Percentiles rank a stretch among this genome's conserved stretches.
phyloP scores from a whole-genome alignment of 2,329 filamentous ascomycete genomes.

The Ascomycota sp. region DNA sequence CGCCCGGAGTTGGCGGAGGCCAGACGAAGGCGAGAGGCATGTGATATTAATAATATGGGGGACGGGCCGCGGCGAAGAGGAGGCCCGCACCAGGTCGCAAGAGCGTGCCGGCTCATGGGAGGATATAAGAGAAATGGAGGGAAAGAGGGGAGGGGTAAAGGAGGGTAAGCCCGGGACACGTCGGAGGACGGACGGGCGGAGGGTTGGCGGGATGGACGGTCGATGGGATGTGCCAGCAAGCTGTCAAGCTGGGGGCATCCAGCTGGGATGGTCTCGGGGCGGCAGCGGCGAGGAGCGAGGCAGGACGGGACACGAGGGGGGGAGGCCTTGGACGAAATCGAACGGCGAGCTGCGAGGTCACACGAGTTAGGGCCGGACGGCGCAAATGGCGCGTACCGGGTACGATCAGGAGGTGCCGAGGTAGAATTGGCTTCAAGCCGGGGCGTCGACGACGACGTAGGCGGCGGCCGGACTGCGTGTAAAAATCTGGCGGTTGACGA shows the following conservation, averaged over 20 bases:
- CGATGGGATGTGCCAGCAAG: background rate
- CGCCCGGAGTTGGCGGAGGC: constrained; percentile 1
- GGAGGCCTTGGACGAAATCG: background rate
- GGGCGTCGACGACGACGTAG: constrained; percentile 1
- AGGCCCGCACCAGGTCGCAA: constrained; percentile 4
- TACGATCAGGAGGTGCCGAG: background rate
- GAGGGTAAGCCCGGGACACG: constrained; percentile 1
- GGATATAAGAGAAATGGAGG: constrained; percentile 1
- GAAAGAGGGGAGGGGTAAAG: constrained; percentile 1
- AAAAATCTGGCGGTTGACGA: no score
- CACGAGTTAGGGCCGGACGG: no score
- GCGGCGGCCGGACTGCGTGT: no score
- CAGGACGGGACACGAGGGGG: background rate
- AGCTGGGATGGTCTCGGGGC: background rate
- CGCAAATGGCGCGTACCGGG: constrained; percentile 1
- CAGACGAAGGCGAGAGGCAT: constrained; percentile 1
- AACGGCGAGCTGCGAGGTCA: no score
- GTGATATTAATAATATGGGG: constrained; percentile 3
- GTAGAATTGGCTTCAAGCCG: background rate
- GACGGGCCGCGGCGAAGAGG: constrained; percentile 4
- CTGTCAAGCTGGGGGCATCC: no score
- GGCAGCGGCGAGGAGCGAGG: background rate
- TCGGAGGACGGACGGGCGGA: constrained; percentile 3
- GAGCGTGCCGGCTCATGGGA: constrained; percentile 5
- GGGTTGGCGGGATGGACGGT: background rate